Conservation (phyloP, 345 rosid genomes). For the Microthlaspi erraticum region DNA sequence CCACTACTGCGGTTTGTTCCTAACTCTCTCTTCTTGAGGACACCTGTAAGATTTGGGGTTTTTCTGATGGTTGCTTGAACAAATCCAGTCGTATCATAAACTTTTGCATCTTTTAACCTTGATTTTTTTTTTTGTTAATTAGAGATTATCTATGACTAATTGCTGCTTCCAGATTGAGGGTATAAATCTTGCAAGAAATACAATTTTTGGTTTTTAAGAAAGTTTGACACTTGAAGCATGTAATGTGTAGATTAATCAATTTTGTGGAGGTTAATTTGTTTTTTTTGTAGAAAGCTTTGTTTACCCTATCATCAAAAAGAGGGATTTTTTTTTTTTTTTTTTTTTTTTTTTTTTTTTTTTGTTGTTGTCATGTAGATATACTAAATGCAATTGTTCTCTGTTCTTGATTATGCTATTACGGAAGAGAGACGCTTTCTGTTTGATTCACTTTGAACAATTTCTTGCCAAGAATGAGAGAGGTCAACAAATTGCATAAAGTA, state of each 20-base stretch:
- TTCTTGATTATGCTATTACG: background rate
- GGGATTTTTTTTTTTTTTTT: background rate
- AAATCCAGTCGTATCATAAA: background rate
- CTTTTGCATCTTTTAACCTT: constrained; percentile 4
- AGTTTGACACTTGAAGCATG: constrained; percentile 1
- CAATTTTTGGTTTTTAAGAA: background rate
- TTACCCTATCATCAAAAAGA: background rate
- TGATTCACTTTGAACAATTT: no score
- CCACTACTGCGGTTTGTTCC: constrained; percentile 43
- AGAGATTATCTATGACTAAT: background rate
- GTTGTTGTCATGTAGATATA: no score
- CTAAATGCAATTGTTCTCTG: background rate
- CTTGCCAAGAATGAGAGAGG: no score
- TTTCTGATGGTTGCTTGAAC: background rate
- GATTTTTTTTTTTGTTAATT: background rate
- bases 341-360: no score
- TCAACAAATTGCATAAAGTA: no score
- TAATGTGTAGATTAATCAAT: background rate
- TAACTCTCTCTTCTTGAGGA: background rate
- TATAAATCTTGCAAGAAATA: background rate
- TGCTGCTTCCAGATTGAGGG: constrained; percentile 6
- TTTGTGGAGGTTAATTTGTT: background rate
- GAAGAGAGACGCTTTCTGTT: background rate
- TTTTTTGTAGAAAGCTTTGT: background rate
- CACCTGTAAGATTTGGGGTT: background rate